phyloP scores from a whole-genome alignment of 2,329 filamentous ascomycete genomes.

The Colletotrichum chrysophilum region DNA sequence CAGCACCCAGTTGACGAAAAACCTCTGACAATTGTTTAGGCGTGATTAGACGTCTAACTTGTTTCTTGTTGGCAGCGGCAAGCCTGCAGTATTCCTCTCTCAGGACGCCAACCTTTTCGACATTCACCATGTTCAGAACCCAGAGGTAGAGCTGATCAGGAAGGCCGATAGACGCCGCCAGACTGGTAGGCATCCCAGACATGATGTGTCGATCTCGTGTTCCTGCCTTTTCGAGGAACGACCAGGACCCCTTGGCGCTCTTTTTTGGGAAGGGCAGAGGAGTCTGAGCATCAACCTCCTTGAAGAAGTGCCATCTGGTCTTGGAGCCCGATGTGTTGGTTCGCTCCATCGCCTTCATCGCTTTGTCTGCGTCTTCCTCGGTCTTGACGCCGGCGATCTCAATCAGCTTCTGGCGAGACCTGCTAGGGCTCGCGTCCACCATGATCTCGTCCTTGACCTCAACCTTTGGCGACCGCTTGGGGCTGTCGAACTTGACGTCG shows the following conservation, averaged over 20 bases:
- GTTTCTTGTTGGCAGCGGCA: conserved; percentile 47
- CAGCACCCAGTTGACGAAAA: conserved; percentile 65
- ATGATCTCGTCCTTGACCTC: conserved; percentile 32
- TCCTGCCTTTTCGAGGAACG: conserved; percentile 51
- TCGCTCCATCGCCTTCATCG: conserved; percentile 55
- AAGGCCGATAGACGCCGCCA: conserved; percentile 44
- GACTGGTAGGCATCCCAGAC: conserved; percentile 65
- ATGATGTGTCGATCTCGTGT: conserved; percentile 64
- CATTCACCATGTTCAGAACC: conserved; percentile 65
- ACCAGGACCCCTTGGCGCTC: conserved; percentile 47
- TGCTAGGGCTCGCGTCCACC: conserved; percentile 13
- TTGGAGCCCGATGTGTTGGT: conserved; percentile 42
- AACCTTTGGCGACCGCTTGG: conserved; percentile 45
- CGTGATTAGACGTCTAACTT: conserved; percentile 50
- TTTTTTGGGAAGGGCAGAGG: conserved; percentile 41
- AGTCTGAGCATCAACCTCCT: conserved; percentile 30
- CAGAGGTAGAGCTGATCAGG: conserved; percentile 71
- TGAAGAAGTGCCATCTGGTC: conserved; percentile 57
- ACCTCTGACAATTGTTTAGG: conserved; percentile 52
- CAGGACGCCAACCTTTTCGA: conserved; percentile 60
- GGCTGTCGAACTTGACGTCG: conserved; percentile 62
- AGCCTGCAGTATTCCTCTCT: conserved; percentile 66
- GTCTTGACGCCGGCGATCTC: conserved; percentile 31
- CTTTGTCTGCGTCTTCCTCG: conserved; percentile 48
- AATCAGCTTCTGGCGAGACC: conserved; percentile 19